These are phyloP conservation scores for Coniochaeta ligniaria DNA, from an alignment of 2,329 filamentous ascomycete species.

Conservation along the genomic window DNA sequence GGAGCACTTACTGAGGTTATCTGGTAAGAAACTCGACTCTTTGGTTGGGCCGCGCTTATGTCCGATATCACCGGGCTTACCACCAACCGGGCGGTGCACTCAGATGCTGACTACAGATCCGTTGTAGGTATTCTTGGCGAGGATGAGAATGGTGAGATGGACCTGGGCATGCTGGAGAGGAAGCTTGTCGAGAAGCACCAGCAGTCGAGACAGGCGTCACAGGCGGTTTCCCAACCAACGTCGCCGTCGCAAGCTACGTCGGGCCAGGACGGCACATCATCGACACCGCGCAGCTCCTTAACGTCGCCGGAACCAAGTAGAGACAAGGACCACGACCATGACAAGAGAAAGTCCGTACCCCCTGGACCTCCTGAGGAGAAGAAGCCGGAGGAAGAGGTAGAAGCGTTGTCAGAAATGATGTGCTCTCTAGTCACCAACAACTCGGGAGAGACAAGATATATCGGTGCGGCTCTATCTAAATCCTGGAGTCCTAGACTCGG, in stretches of 20 bases:
- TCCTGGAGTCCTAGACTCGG: neutral
- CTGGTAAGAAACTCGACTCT: slow-evolving; percentile 40
- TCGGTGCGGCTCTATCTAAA: slow-evolving; percentile 53
- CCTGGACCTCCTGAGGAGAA: slow-evolving; percentile 25
- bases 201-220: slow-evolving; percentile 42
- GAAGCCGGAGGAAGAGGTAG: slow-evolving; percentile 60
- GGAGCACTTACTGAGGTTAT: slow-evolving; percentile 84
- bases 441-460: slow-evolving; percentile 89
- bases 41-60: neutral
- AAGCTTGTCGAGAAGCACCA: slow-evolving; percentile 53
- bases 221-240: slow-evolving; percentile 40
- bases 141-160: slow-evolving; percentile 77
- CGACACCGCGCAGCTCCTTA: slow-evolving; percentile 46
- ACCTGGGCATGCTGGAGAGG: slow-evolving; percentile 82
- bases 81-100: neutral
- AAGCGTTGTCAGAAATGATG: slow-evolving; percentile 95
- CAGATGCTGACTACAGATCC: slow-evolving; percentile 16
- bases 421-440: slow-evolving; percentile 95
- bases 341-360: slow-evolving; percentile 31
- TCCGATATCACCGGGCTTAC: neutral
- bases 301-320: slow-evolving; percentile 43
- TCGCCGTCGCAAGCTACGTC: slow-evolving; percentile 43
- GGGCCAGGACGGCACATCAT: slow-evolving; percentile 30
- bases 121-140: slow-evolving; percentile 67
- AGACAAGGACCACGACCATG: slow-evolving; percentile 26